Evolutionary conservation across 345 rosid species (phyloP).

Genomic region (Toxicodendron radicans): DNA sequence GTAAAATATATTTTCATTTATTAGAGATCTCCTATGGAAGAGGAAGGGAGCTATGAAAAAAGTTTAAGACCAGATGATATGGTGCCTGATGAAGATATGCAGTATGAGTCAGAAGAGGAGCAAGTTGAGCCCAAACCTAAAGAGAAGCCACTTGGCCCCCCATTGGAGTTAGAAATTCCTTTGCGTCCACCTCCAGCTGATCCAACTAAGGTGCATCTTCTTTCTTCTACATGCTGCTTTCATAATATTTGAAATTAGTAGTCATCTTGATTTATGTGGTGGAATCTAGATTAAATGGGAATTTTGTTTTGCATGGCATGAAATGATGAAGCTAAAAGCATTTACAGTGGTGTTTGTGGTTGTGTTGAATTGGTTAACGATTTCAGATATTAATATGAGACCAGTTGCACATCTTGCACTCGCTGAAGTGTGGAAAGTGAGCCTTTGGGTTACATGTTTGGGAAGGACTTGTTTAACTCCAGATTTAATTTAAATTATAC

Average conservation of each 20-base stretch:
- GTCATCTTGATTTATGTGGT: slow-evolving; percentile 10
- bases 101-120: slow-evolving; percentile 82
- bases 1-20: slow-evolving; percentile 22
- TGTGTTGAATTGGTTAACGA: not conserved
- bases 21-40: slow-evolving; percentile 79
- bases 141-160: slow-evolving; percentile 92
- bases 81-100: slow-evolving; percentile 76
- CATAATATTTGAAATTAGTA: not conserved
- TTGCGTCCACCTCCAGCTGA: slow-evolving; percentile 80
- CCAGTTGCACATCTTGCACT: not conserved
- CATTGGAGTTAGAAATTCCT: slow-evolving; percentile 86
- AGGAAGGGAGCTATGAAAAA: slow-evolving; percentile 77
- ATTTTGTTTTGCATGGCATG: not conserved
- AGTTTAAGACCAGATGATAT: slow-evolving; percentile 70
- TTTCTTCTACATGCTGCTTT: slow-evolving; percentile 14
- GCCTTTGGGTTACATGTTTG: not conserved
- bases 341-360: slow-evolving; percentile 1
- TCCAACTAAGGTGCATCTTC: slow-evolving; percentile 59
- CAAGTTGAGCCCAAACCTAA: slow-evolving; percentile 64
- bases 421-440: not conserved
- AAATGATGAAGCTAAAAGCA: not conserved
- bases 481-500: too few relatives aligned
- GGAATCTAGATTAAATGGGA: too few relatives aligned
- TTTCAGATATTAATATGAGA: slow-evolving; percentile 3
- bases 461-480: not conserved